Evolutionary conservation across 1,284 basidiomycete species (phyloP).

Genomic region (Termitomyces sp.): DNA sequence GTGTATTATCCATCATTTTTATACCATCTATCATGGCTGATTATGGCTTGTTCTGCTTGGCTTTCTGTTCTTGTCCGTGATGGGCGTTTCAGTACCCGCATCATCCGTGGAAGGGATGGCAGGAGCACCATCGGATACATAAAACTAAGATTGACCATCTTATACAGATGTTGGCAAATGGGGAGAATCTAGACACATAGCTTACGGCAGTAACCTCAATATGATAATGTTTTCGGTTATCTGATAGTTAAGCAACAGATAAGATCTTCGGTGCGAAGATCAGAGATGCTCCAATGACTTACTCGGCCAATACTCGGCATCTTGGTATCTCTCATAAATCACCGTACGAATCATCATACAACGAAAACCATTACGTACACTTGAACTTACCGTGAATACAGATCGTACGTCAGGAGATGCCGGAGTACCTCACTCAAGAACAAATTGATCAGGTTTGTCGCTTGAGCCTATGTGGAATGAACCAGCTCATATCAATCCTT

Average conservation of each 20-base stretch:
- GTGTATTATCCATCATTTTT: constrained; percentile 18
- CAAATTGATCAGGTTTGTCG: constrained; percentile 46
- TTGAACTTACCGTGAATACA: neutral
- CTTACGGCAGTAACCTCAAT: neutral
- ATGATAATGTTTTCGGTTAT: constrained; percentile 1
- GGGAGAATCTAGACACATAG: constrained; percentile 46
- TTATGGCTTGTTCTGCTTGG: neutral
- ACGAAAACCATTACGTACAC: neutral
- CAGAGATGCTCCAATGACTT: neutral
- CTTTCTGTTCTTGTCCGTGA: neutral
- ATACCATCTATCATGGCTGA: neutral
- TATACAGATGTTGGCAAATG: constrained; percentile 51
- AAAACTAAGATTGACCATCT: constrained; percentile 78
- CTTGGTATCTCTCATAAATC: neutral
- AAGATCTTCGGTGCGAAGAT: neutral
- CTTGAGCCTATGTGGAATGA: neutral
- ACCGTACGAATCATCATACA: no score
- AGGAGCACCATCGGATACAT: constrained; percentile 81
- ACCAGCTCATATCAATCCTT: neutral
- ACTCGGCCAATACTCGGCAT: neutral
- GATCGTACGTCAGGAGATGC: constrained; percentile 11
- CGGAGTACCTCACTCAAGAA: constrained; percentile 40
- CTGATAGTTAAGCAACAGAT: neutral
- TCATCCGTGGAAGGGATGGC: constrained; percentile 88
- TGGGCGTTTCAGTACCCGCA: constrained; percentile 56